These are phyloP conservation scores for Venturia oleaginea DNA, from an alignment of 2,329 filamentous ascomycete species.

Conservation along the genomic window DNA sequence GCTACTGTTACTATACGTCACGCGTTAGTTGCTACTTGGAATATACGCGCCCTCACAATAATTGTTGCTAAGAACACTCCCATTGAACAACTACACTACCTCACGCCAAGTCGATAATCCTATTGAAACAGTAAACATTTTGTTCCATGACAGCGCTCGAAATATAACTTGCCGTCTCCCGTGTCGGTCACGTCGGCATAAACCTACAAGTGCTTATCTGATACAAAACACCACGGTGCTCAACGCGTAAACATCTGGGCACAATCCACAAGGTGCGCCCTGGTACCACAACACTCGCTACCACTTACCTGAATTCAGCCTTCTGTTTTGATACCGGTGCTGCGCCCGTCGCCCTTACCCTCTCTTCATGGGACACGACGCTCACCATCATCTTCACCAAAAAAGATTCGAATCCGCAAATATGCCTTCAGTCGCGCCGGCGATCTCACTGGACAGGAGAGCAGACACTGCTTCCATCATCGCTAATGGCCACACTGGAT, in stretches of 20 bases:
- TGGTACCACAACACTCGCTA: neutral
- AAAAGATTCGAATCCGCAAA: neutral
- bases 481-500: slow-evolving; percentile 9
- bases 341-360: neutral
- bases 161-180: neutral
- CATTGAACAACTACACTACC: neutral
- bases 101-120: neutral
- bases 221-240: neutral
- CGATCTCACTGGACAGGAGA: neutral
- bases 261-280: neutral
- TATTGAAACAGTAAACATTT: slow-evolving; percentile 2
- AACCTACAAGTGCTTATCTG: neutral
- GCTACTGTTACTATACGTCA: neutral
- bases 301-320: neutral
- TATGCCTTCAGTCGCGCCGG: neutral
- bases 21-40: neutral
- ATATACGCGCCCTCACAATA: neutral
- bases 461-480: neutral
- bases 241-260: neutral
- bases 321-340: neutral
- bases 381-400: slow-evolving; percentile 2
- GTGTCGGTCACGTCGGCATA: slow-evolving; percentile 3
- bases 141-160: neutral
- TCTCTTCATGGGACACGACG: slow-evolving; percentile 8
- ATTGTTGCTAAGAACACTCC: neutral